Evolutionary conservation across 1,139 yeast species (phyloP).

Genomic region (Sugiyamaella xylanicola): DNA sequence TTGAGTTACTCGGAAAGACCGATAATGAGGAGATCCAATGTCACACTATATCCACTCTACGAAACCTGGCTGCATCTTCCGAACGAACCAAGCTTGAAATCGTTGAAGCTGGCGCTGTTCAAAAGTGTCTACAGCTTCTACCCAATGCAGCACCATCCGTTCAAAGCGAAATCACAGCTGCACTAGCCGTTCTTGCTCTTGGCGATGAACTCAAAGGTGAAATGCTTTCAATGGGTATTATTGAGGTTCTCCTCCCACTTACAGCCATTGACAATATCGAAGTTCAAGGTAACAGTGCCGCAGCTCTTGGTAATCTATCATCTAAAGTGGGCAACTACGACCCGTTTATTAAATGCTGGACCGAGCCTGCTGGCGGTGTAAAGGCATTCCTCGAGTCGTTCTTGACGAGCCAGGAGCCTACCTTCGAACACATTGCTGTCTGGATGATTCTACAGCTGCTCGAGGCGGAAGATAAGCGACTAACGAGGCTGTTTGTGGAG

Average conservation of each 20-base stretch:
- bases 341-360: conserved; percentile 79
- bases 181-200: conserved; percentile 92
- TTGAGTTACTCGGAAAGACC: conserved; percentile 75
- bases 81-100: conserved; percentile 91
- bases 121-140: conserved; percentile 87
- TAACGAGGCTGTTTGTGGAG: conserved; percentile 44
- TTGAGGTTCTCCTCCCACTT: conserved; percentile 87
- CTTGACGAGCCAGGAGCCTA: conserved; percentile 83
- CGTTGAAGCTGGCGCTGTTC: conserved; percentile 94
- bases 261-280: conserved; percentile 88
- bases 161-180: conserved; percentile 95
- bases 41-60: conserved; percentile 92
- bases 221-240: conserved; percentile 78
- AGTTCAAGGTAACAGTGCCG: conserved; percentile 98
- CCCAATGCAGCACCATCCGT: conserved; percentile 82
- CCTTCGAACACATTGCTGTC: conserved; percentile 95
- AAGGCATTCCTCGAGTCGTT: conserved; percentile 80
- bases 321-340: conserved; percentile 84
- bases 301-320: conserved; percentile 94
- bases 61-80: conserved; percentile 93
- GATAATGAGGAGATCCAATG: conserved; percentile 97
- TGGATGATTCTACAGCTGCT: conserved; percentile 95
- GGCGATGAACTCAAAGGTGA: conserved; percentile 93
- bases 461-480: conserved; percentile 78
- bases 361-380: conserved; percentile 80